A percentile compares a stretch with the other conserved stretches of the same genome.
Conservation (phyloP, 805 yeast species). For the Alloascoidea africana region DNA sequence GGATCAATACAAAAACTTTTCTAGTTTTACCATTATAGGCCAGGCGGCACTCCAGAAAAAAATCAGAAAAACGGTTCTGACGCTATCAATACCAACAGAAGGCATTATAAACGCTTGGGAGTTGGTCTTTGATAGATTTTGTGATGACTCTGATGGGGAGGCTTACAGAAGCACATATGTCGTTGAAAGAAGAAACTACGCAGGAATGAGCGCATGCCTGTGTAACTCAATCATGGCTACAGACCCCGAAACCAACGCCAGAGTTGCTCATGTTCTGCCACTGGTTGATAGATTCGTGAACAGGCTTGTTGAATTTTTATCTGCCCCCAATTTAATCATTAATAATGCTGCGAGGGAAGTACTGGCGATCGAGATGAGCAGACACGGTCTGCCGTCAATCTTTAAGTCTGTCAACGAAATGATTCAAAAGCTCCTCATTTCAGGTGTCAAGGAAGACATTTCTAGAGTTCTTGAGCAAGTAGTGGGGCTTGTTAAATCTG, state of each 20-base stretch:
- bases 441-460: conserved; percentile 12
- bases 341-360: conserved; percentile 66
- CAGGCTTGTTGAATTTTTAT: conserved; percentile 32
- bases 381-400: conserved; percentile 34
- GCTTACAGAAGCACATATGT: conserved; percentile 11
- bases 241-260: conserved; percentile 15
- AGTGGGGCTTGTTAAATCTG: conserved; percentile 33
- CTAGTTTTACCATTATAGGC: conserved; percentile 45
- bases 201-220: conserved; percentile 59
- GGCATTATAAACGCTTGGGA: conserved; percentile 27
- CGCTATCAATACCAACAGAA: conserved; percentile 14
- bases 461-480: conserved; percentile 18
- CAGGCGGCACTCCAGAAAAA: conserved; percentile 61
- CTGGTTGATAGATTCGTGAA: conserved; percentile 30
- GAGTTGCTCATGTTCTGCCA: conserved; percentile 14
- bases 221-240: conserved; percentile 42
- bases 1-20: conserved; percentile 26
- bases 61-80: conserved; percentile 26
- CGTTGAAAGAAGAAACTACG: conserved; percentile 41
- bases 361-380: conserved; percentile 48
- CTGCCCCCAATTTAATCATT: conserved; percentile 32
- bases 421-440: conserved; percentile 17
- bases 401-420: conserved; percentile 27
- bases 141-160: conserved; percentile 15
- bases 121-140: conserved; percentile 32